Evolutionary conservation across 1,139 yeast genomes (phyloP).

Genomic region (Blastobotrys malaysiensis): DNA sequence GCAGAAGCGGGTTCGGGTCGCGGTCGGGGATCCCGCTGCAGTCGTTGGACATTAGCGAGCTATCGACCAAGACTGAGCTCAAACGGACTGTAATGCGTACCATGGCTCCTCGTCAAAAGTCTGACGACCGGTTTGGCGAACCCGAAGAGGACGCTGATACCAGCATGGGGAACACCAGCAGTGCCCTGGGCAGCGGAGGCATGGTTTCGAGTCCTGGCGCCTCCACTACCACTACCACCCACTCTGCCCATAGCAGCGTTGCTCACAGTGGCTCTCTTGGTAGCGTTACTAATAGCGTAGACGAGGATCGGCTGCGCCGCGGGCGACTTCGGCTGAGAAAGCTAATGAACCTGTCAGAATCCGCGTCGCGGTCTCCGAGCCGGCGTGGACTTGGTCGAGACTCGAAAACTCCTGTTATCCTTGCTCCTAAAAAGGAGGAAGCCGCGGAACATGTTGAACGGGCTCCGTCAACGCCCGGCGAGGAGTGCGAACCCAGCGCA

Average conservation of each 20-base stretch:
- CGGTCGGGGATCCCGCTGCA: conserved; percentile 24
- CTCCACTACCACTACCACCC: too few species aligned
- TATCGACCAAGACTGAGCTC: conserved; percentile 15
- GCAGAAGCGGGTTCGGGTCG: conserved; percentile 2
- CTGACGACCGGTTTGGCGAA: not conserved
- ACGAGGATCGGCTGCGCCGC: not conserved
- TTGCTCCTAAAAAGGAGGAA: not conserved
- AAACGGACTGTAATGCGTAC: conserved; percentile 22
- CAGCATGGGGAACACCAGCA: not conserved
- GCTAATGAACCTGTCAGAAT: not conserved
- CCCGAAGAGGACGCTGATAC: not conserved
- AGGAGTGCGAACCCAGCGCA: not conserved
- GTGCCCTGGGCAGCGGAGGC: not conserved
- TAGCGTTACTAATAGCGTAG: not conserved
- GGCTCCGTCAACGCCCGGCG: not conserved
- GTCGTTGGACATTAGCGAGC: conserved; percentile 21
- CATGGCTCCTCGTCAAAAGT: conserved; percentile 11
- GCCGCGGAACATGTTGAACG: not conserved
- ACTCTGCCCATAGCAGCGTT: too few species aligned
- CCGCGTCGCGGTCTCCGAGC: not conserved
- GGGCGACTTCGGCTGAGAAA: not conserved
- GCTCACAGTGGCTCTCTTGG: not conserved
- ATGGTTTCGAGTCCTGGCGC: not conserved
- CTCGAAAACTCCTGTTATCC: not conserved
- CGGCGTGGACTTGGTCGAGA: not conserved